These are phyloP conservation scores for Brassica nigra DNA, from an alignment of 345 rosid species.

Conservation along the genomic window DNA sequence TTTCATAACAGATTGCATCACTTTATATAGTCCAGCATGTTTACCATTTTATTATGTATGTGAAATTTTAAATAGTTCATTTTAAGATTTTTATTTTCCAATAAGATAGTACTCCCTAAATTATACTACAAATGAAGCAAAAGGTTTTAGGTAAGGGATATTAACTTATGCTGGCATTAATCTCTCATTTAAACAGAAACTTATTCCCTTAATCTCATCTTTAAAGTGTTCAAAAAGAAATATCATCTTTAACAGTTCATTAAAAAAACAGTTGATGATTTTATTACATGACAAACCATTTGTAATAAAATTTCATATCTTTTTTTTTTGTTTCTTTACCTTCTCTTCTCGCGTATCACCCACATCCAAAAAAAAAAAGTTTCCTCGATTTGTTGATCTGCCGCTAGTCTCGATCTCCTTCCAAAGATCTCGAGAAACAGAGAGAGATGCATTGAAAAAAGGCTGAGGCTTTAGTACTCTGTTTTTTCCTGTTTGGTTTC, in stretches of 20 bases:
- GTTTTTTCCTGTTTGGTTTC: neutral
- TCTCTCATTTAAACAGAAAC: constrained; percentile 31
- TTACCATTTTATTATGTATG: neutral
- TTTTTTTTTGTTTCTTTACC: constrained; percentile 42
- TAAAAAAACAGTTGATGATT: neutral
- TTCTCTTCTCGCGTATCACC: constrained; percentile 46
- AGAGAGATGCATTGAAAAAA: constrained; percentile 41
- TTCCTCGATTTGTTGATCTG: constrained; percentile 87
- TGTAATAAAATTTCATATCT: constrained; percentile 12
- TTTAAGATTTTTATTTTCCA: too few relatives aligned
- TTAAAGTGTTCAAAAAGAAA: neutral
- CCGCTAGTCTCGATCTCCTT: constrained; percentile 64
- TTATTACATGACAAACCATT: constrained; percentile 25
- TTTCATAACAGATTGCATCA: neutral
- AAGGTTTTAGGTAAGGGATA: neutral
- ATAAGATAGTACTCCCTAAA: too few relatives aligned
- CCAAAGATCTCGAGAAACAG: constrained; percentile 49
- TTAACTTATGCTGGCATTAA: constrained; percentile 30
- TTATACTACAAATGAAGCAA: neutral
- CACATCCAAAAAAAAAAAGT: constrained; percentile 31
- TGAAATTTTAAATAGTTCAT: too few relatives aligned
- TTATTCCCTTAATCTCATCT: constrained; percentile 4
- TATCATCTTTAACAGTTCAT: too few relatives aligned
- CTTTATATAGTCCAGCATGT: neutral
- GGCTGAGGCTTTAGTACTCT: constrained; percentile 25